A percentile compares a stretch with the other conserved stretches of the same genome.
Evolutionary conservation across 2,329 filamentous ascomycete genomes (phyloP).

Genomic region (Epichloe hybrida): DNA sequence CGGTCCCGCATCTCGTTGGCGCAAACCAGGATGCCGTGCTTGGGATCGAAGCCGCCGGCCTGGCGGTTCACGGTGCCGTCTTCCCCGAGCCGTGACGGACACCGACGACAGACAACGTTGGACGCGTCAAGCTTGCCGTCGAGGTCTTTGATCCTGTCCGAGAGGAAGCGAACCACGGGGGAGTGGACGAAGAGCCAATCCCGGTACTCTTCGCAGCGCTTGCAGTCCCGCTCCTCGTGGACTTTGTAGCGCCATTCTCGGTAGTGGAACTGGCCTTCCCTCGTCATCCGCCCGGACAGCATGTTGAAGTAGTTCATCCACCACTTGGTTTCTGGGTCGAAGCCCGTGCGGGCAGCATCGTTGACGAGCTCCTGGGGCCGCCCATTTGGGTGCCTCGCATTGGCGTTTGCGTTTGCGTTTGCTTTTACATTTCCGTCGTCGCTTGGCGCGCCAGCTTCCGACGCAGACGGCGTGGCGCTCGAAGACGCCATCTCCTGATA

Average conservation of each 20-base stretch:
- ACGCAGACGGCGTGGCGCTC: conserved; percentile 1
- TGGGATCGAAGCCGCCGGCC: conserved; percentile 72
- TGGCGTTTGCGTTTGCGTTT: background rate
- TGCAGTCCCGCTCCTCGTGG: conserved; percentile 67
- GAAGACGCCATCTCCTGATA: conserved; percentile 5
- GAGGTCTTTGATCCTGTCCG: conserved; percentile 64
- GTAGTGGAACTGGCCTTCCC: conserved; percentile 59
- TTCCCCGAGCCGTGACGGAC: conserved; percentile 44
- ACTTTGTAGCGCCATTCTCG: conserved; percentile 61
- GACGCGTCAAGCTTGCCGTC: conserved; percentile 59
- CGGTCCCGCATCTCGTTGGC: conserved; percentile 76
- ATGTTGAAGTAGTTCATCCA: conserved; percentile 84
- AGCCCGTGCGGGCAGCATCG: conserved; percentile 47
- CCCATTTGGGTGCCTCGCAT: background rate
- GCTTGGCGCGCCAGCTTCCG: conserved; percentile 8
- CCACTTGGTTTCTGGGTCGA: conserved; percentile 45
- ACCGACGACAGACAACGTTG: conserved; percentile 76
- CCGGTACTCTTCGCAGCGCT: conserved; percentile 65
- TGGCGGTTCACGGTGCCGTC: conserved; percentile 49
- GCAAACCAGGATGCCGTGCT: conserved; percentile 81
- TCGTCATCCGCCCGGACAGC: conserved; percentile 60
- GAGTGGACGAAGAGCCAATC: conserved; percentile 77
- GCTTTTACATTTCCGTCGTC: conserved; percentile 3
- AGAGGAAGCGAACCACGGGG: conserved; percentile 76
- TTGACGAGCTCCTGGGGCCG: conserved; percentile 31